A percentile compares a stretch with the other conserved stretches of the same genome.
Evolutionary conservation across 2,329 filamentous ascomycete genomes (phyloP).

Genomic region (Mycosphaerella sp.): DNA sequence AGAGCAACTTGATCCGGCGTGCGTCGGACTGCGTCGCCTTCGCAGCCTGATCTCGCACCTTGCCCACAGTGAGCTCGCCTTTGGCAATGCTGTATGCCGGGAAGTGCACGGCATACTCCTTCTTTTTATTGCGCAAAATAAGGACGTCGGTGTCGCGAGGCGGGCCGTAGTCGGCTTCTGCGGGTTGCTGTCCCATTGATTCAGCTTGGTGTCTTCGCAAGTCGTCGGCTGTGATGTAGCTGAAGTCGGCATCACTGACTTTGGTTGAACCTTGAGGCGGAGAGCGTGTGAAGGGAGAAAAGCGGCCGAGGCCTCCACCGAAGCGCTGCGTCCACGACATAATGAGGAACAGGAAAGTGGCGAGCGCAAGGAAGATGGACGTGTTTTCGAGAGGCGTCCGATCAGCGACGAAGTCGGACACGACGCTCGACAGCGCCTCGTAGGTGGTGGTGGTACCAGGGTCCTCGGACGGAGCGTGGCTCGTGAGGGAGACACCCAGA

Average conservation of each 20-base stretch:
- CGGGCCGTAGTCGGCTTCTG: constrained; percentile 42
- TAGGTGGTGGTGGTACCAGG: constrained; percentile 6
- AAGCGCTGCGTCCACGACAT: constrained; percentile 46
- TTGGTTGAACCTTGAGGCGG: constrained; percentile 41
- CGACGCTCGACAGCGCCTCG: constrained; percentile 9
- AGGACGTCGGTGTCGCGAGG: constrained; percentile 61
- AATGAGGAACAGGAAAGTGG: constrained; percentile 35
- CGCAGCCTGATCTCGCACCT: constrained; percentile 61
- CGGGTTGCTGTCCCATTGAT: constrained; percentile 26
- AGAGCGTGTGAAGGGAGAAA: constrained; percentile 45
- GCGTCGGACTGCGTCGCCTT: constrained; percentile 57
- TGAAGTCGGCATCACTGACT: constrained; percentile 70
- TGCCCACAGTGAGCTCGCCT: constrained; percentile 60
- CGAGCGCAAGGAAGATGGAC: constrained; percentile 28
- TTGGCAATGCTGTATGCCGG: constrained; percentile 69
- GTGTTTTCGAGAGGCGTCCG: constrained; percentile 30
- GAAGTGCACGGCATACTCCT: constrained; percentile 64
- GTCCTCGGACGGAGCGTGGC: constrained; percentile 2
- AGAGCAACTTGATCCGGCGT: constrained; percentile 59
- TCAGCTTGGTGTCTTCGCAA: constrained; percentile 41
- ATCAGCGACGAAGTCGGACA: constrained; percentile 23
- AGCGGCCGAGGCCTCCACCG: constrained; percentile 39
- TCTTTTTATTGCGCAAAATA: constrained; percentile 60
- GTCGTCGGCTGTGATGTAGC: constrained; percentile 76
- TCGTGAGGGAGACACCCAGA: constrained; percentile 9